Evolutionary conservation across 1,284 basidiomycete genomes (phyloP).

Genomic region (Cutaneotrichosporon mucoides): DNA sequence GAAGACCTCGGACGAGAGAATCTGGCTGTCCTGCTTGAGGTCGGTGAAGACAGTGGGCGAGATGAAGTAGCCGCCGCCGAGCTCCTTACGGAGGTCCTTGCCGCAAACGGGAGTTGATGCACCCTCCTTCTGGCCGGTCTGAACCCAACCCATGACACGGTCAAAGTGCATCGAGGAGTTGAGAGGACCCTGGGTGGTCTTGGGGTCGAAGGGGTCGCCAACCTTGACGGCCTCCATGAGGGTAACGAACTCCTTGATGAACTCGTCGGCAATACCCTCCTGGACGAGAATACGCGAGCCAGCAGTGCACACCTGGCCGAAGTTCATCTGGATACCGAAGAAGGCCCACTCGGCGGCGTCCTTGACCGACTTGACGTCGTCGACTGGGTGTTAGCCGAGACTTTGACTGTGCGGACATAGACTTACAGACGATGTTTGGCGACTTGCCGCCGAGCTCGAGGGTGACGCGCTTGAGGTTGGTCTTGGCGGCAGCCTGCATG

Average conservation of each 20-base stretch:
- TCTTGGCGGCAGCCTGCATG: conserved; percentile 72
- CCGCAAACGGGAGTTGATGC: conserved; percentile 77
- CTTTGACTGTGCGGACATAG: too few species aligned
- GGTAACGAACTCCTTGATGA: conserved; percentile 61
- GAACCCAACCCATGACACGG: conserved; percentile 83
- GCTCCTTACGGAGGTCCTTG: conserved; percentile 34
- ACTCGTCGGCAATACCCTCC: conserved; percentile 72
- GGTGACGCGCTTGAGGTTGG: conserved; percentile 66
- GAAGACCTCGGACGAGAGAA: conserved; percentile 50
- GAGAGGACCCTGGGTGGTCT: conserved; percentile 70
- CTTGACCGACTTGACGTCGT: conserved; percentile 19
- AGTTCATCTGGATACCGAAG: conserved; percentile 18
- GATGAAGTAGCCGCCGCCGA: conserved; percentile 29
- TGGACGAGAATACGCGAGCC: conserved; percentile 67
- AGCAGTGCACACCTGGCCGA: conserved; percentile 19
- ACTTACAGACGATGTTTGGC: conserved; percentile 23
- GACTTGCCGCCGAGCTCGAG: conserved; percentile 53
- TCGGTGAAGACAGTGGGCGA: conserved; percentile 46
- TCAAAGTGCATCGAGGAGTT: conserved; percentile 82
- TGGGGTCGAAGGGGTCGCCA: conserved; percentile 68
- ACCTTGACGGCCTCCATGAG: conserved; percentile 64
- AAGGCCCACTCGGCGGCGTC: conserved; percentile 26
- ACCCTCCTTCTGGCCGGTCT: conserved; percentile 79
- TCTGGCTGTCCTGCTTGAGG: conserved; percentile 34
- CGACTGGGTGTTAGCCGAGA: conserved; percentile 12